phyloP scores from a whole-genome alignment of 768 basidiomycete species.

The Tylopilus felleus region DNA sequence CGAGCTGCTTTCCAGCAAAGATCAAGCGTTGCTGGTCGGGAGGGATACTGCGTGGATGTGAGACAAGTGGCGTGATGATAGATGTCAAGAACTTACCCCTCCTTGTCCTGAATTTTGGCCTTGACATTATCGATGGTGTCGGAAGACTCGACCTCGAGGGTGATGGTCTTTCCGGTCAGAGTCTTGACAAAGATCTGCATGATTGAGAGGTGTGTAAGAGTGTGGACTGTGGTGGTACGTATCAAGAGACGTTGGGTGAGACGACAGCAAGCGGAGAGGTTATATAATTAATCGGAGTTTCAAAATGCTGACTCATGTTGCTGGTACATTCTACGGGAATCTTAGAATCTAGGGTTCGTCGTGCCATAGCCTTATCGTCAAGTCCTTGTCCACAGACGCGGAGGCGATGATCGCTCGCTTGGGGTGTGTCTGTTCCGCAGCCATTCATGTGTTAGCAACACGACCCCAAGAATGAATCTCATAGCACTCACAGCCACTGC shows the following conservation, averaged over 20 bases:
- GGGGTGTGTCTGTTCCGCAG: constrained; percentile 65
- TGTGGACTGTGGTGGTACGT: constrained; percentile 3
- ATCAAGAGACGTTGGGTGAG: neutral
- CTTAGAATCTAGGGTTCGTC: constrained; percentile 38
- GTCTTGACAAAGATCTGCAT: constrained; percentile 83
- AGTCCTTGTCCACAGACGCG: constrained; percentile 86
- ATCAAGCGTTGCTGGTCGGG: constrained; percentile 95
- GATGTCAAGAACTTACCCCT: constrained; percentile 34
- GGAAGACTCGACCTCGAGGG: constrained; percentile 28
- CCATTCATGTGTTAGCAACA: neutral
- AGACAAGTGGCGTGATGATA: neutral
- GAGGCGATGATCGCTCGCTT: constrained; percentile 73
- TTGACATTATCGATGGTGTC: constrained; percentile 28
- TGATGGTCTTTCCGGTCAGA: constrained; percentile 82
- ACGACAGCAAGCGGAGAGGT: neutral
- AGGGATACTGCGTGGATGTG: constrained; percentile 49
- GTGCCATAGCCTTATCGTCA: constrained; percentile 80
- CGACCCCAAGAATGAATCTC: constrained; percentile 1
- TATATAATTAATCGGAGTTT: constrained; percentile 22
- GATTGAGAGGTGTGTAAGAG: neutral
- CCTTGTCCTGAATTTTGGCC: constrained; percentile 68
- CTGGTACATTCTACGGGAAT: constrained; percentile 7
- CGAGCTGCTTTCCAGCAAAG: constrained; percentile 94
- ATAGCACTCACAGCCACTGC: constrained; percentile 62
- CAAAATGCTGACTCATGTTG: constrained; percentile 12